Evolutionary conservation across 1,284 basidiomycete species (phyloP).

Genomic region (Ustilago cynodontis): DNA sequence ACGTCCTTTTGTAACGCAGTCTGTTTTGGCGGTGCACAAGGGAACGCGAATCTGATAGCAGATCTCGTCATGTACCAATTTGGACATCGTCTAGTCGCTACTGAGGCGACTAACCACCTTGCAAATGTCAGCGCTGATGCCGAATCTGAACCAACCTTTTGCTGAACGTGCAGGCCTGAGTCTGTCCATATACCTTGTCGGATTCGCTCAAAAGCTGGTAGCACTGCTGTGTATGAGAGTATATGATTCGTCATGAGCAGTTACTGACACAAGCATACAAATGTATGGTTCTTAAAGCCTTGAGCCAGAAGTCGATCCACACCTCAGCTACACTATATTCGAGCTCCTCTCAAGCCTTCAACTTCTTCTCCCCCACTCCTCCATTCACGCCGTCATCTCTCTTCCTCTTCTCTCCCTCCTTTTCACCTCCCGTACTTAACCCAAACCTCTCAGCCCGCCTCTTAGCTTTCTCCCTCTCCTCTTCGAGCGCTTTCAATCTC

Average conservation of each 20-base stretch:
- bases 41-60: too few relatives aligned
- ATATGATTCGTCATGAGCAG: too few relatives aligned
- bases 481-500: constrained; percentile 28
- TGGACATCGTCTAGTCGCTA: not conserved
- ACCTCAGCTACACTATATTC: too few relatives aligned
- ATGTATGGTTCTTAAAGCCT: too few relatives aligned
- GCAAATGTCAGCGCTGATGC: not conserved
- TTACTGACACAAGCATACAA: too few relatives aligned
- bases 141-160: not conserved
- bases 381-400: constrained; percentile 14
- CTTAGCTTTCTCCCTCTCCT: constrained; percentile 49
- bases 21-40: too few relatives aligned
- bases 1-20: not conserved
- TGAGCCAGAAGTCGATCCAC: too few relatives aligned
- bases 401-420: constrained; percentile 52
- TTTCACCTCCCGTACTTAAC: constrained; percentile 5
- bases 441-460: constrained; percentile 63
- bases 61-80: too few relatives aligned
- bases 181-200: too few relatives aligned
- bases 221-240: constrained; percentile 5
- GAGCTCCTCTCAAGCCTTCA: constrained; percentile 12
- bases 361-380: constrained; percentile 22
- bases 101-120: not conserved
- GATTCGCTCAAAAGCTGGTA: too few relatives aligned
- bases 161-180: too few relatives aligned